A percentile compares a stretch with the other conserved stretches of the same genome.
phyloP scores from a whole-genome alignment of 495 filamentous ascomycete species.

The Trichoderma orchidacearum region DNA sequence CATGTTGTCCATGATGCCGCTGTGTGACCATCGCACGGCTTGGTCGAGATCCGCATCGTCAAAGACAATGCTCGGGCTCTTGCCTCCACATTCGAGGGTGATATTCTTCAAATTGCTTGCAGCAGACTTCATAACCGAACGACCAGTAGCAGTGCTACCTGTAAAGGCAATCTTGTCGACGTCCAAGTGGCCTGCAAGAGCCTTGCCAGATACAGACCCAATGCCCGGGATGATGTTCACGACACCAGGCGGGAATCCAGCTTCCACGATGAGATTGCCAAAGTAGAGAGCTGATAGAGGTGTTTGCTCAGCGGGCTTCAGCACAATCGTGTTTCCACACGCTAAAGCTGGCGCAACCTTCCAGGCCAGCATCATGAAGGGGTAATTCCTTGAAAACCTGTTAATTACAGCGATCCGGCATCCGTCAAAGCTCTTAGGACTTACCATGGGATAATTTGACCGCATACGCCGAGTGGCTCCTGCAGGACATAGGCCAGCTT shows the following conservation, averaged over 20 bases:
- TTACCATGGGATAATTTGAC: constrained; percentile 91
- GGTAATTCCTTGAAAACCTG: not conserved
- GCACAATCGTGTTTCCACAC: constrained; percentile 74
- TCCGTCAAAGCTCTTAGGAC: not conserved
- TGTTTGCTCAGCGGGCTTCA: constrained; percentile 96
- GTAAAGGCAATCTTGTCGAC: constrained; percentile 95
- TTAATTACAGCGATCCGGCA: not conserved
- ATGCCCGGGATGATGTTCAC: constrained; percentile 61
- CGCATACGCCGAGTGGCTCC: constrained; percentile 66
- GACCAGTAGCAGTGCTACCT: constrained; percentile 82
- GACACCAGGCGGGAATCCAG: constrained; percentile 92
- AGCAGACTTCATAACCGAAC: constrained; percentile 89
- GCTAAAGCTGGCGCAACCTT: constrained; percentile 93
- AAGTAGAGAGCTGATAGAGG: constrained; percentile 79
- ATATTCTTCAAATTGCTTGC: constrained; percentile 81
- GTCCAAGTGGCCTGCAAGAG: not conserved
- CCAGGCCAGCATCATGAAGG: constrained; percentile 40
- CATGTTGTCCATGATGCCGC: constrained; percentile 34
- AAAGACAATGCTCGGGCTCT: constrained; percentile 60
- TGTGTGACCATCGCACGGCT: constrained; percentile 57
- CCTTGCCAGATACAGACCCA: not conserved
- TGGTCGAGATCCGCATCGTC: constrained; percentile 55
- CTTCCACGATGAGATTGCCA: constrained; percentile 72
- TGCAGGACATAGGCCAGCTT: constrained; percentile 42
- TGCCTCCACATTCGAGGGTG: constrained; percentile 70